These are phyloP conservation scores for Plantago major DNA, from an alignment of 257 asterid genomes.

Conservation along the genomic window DNA sequence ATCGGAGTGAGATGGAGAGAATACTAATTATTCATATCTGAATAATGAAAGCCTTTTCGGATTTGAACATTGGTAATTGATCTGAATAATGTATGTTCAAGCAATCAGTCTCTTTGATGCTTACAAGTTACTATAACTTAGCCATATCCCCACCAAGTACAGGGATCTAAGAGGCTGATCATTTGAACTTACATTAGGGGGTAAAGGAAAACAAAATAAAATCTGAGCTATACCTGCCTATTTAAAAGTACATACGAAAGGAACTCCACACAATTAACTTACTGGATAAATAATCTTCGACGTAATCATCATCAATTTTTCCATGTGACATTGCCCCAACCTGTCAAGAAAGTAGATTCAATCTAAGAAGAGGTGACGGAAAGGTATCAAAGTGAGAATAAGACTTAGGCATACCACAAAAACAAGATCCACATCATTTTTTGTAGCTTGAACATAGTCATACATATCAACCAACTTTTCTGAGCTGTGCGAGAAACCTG, in stretches of 20 bases:
- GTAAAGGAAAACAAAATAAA: background rate
- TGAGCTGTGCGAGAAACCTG: conserved; percentile 94
- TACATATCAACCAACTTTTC: conserved; percentile 66
- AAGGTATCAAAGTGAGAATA: background rate
- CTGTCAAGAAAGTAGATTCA: conserved; percentile 31
- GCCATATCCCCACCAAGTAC: too few relatives aligned
- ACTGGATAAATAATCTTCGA: conserved; percentile 80
- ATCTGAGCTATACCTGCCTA: background rate
- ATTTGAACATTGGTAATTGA: too few relatives aligned
- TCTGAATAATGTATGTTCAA: too few relatives aligned
- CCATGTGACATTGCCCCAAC: conserved; percentile 98
- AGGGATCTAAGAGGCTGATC: too few relatives aligned
- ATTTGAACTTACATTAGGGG: background rate
- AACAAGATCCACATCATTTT: conserved; percentile 55
- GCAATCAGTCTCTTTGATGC: too few relatives aligned
- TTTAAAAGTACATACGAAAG: background rate
- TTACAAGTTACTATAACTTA: too few relatives aligned
- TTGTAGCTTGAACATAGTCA: conserved; percentile 54
- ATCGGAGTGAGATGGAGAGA: too few relatives aligned
- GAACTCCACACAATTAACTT: conserved; percentile 20
- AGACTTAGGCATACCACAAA: conserved; percentile 65
- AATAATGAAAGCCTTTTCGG: too few relatives aligned
- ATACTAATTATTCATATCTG: too few relatives aligned
- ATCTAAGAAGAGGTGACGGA: background rate
- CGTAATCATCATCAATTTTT: conserved; percentile 65